phyloP scores from a whole-genome alignment of 108 stramenopile genomes.

The Hondaea fermentalgiana region DNA sequence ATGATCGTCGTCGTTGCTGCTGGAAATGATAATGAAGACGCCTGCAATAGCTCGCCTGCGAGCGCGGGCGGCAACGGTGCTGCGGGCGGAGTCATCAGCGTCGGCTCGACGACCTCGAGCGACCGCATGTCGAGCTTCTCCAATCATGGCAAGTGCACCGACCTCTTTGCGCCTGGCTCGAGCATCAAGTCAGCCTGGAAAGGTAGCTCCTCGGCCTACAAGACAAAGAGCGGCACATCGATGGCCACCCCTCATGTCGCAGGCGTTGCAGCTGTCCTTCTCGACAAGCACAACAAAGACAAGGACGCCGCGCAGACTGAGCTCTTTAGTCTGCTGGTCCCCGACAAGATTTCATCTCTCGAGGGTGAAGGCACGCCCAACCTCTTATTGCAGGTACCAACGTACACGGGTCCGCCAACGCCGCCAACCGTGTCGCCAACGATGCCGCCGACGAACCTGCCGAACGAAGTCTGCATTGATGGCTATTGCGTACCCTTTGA shows the following conservation, averaged over 20 bases:
- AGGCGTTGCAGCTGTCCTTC: neutral
- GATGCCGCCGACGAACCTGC: neutral
- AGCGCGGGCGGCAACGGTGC: neutral
- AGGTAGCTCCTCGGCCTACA: neutral
- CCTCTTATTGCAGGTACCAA: neutral
- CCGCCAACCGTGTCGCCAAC: neutral
- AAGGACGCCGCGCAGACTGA: neutral
- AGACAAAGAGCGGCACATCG: neutral
- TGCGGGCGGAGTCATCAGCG: neutral
- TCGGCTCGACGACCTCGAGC: neutral
- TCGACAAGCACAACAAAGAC: neutral
- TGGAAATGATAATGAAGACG: slow-evolving; percentile 19
- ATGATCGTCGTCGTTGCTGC: slow-evolving; percentile 23
- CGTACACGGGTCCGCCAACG: neutral
- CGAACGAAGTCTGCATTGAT: neutral
- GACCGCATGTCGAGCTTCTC: neutral
- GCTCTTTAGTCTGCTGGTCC: neutral
- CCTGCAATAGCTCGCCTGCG: slow-evolving; percentile 20
- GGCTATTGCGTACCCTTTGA: neutral
- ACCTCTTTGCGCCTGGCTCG: neutral
- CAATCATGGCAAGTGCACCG: too few species aligned
- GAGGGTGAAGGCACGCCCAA: neutral
- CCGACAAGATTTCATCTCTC: neutral
- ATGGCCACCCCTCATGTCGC: neutral
- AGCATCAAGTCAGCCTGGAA: neutral